Conservation (phyloP, 768 basidiomycete species). For the Neoboletus subvelutipes region DNA sequence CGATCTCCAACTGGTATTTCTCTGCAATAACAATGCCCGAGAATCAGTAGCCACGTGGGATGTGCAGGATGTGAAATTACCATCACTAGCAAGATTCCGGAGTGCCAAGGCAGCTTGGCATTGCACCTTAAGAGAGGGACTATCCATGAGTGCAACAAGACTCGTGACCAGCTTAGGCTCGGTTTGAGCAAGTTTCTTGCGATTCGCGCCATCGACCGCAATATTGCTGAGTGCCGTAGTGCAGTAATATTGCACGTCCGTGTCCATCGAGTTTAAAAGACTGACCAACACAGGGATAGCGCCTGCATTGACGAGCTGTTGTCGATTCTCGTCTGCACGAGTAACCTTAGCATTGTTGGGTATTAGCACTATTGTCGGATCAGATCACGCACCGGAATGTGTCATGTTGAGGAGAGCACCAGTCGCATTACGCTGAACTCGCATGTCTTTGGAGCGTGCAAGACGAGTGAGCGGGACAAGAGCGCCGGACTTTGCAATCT, state of each 20-base stretch:
- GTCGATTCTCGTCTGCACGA: constrained; percentile 87
- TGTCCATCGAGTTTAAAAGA: constrained; percentile 91
- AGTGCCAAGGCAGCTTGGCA: constrained; percentile 97
- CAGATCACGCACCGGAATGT: constrained; percentile 73
- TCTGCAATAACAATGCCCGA: constrained; percentile 47
- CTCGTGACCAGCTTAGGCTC: constrained; percentile 95
- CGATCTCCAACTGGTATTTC: constrained; percentile 98
- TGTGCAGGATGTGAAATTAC: constrained; percentile 38
- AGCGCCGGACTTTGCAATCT: constrained; percentile 99
- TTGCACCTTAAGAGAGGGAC: constrained; percentile 95
- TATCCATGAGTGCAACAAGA: constrained; percentile 94
- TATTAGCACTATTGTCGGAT: not conserved
- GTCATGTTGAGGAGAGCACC: constrained; percentile 99
- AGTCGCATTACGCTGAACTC: constrained; percentile 97
- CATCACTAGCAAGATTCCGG: constrained; percentile 95
- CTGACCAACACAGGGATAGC: constrained; percentile 97
- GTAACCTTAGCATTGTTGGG: constrained; percentile 5
- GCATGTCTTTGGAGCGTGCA: constrained; percentile 98
- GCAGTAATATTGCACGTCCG: constrained; percentile 99
- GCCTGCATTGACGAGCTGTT: constrained; percentile 97
- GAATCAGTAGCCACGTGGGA: constrained; percentile 19
- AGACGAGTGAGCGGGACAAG: constrained; percentile 93
- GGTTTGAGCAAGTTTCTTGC: constrained; percentile 90
- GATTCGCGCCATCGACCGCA: constrained; percentile 92
- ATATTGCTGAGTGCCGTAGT: constrained; percentile 98